A percentile compares a stretch with the other conserved stretches of the same genome.
phyloP scores from a whole-genome alignment of 2,329 filamentous ascomycete species.

The Aspergillus cejpii region DNA sequence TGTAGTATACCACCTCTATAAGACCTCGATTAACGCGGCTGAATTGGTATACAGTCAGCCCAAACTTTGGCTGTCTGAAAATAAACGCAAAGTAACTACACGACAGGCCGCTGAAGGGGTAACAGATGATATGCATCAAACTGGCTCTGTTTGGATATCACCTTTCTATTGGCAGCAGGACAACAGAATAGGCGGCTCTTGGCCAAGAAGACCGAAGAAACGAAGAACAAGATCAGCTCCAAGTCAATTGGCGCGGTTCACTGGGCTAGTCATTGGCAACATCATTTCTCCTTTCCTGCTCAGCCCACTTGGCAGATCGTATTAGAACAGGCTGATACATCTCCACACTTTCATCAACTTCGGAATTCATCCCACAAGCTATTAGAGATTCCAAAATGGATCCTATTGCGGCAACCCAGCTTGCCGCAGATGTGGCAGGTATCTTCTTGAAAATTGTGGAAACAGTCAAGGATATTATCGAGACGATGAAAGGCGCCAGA shows the following conservation, averaged over 20 bases:
- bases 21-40: no score
- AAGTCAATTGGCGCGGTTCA: no score
- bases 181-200: no score
- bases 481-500: slow-evolving; percentile 2
- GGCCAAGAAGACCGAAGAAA: no score
- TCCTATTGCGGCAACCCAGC: neutral
- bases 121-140: no score
- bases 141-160: no score
- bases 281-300: neutral
- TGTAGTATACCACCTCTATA: neutral
- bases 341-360: neutral
- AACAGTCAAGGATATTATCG: neutral
- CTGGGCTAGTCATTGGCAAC: no score
- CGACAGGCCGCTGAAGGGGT: no score
- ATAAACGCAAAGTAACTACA: no score
- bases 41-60: no score
- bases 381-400: slow-evolving; percentile 1
- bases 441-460: neutral
- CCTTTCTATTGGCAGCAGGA: no score
- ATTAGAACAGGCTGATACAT: neutral
- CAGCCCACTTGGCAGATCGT: neutral
- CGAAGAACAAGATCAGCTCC: no score
- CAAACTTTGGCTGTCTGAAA: neutral
- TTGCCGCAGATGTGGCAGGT: slow-evolving; percentile 1
- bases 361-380: neutral